Percentiles rank a stretch among this genome's conserved stretches.
Evolutionary conservation across 495 filamentous ascomycete genomes (phyloP).

Genomic region (Parachaetomium inaequale): DNA sequence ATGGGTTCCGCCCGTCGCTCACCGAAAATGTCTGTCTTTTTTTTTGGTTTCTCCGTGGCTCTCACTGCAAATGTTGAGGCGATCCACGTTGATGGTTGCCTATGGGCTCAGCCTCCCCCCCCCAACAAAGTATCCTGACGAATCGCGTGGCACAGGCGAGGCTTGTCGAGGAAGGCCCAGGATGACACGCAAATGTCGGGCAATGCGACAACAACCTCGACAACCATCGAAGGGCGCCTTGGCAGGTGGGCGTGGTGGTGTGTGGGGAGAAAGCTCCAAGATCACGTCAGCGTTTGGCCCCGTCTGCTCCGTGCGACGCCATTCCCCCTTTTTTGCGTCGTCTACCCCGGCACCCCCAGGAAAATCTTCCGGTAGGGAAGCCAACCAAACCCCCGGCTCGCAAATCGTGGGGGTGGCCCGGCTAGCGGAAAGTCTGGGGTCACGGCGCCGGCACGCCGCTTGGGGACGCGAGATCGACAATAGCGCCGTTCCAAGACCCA

Average conservation of each 20-base stretch:
- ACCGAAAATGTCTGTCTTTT: constrained; percentile 9
- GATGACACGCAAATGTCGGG: constrained; percentile 11
- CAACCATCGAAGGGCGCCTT: background rate
- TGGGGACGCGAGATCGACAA: constrained; percentile 9
- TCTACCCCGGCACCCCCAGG: constrained; percentile 15
- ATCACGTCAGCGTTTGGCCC: constrained; percentile 28
- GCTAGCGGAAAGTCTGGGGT: constrained; percentile 17
- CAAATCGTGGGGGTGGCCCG: constrained; percentile 15
- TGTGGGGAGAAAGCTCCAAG: constrained; percentile 16
- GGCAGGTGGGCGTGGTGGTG: background rate
- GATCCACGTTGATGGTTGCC: constrained; percentile 16
- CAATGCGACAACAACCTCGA: background rate
- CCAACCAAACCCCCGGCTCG: constrained; percentile 13
- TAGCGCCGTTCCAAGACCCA: background rate
- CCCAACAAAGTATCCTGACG: constrained; percentile 13
- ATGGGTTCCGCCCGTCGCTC: background rate
- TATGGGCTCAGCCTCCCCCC: constrained; percentile 28
- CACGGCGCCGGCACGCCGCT: constrained; percentile 1
- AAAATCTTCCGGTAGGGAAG: constrained; percentile 23
- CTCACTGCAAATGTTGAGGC: constrained; percentile 11
- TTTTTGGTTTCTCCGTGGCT: background rate
- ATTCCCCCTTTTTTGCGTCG: constrained; percentile 7
- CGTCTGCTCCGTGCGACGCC: background rate
- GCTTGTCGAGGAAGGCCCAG: constrained; percentile 1
- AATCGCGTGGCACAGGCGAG: constrained; percentile 16